phyloP scores from a whole-genome alignment of 2,329 filamentous ascomycete genomes.

The Colletotrichum orbiculare region DNA sequence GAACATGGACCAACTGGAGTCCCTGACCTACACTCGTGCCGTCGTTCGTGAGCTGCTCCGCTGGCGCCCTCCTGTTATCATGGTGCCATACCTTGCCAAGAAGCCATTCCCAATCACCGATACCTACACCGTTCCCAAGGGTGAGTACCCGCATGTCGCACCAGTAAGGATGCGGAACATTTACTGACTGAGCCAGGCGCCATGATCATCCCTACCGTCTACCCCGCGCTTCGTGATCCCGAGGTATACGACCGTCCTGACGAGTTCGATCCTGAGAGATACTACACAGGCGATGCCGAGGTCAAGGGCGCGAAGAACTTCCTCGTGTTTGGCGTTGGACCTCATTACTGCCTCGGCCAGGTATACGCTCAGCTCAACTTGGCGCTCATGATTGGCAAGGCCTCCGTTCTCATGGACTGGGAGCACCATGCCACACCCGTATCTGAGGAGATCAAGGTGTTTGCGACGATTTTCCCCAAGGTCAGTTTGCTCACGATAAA shows the following conservation, averaged over 20 bases:
- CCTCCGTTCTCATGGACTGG: slow-evolving; percentile 88
- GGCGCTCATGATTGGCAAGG: slow-evolving; percentile 90
- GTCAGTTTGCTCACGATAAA: slow-evolving; percentile 61
- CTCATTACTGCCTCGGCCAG: slow-evolving; percentile 97
- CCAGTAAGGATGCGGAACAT: neutral
- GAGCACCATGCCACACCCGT: slow-evolving; percentile 83
- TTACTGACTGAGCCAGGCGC: slow-evolving; percentile 63
- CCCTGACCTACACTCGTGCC: slow-evolving; percentile 88
- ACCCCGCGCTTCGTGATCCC: slow-evolving; percentile 89
- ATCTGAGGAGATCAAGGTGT: slow-evolving; percentile 97
- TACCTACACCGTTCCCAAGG: slow-evolving; percentile 92
- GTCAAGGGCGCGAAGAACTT: slow-evolving; percentile 91
- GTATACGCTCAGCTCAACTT: slow-evolving; percentile 91
- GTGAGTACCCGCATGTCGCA: slow-evolving; percentile 49
- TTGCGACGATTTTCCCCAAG: slow-evolving; percentile 97
- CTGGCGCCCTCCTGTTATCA: slow-evolving; percentile 94
- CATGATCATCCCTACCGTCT: slow-evolving; percentile 94
- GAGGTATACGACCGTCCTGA: slow-evolving; percentile 94
- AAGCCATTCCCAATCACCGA: slow-evolving; percentile 92
- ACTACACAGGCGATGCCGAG: slow-evolving; percentile 90
- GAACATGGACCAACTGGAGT: slow-evolving; percentile 87
- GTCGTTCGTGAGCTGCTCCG: slow-evolving; percentile 92
- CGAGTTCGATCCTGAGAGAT: slow-evolving; percentile 88
- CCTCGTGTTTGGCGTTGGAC: slow-evolving; percentile 93
- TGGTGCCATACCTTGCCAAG: slow-evolving; percentile 96